These are phyloP conservation scores for Mucor circinelloides DNA, from an alignment of 371 early-diverging fungal species.

Conservation along the genomic window DNA sequence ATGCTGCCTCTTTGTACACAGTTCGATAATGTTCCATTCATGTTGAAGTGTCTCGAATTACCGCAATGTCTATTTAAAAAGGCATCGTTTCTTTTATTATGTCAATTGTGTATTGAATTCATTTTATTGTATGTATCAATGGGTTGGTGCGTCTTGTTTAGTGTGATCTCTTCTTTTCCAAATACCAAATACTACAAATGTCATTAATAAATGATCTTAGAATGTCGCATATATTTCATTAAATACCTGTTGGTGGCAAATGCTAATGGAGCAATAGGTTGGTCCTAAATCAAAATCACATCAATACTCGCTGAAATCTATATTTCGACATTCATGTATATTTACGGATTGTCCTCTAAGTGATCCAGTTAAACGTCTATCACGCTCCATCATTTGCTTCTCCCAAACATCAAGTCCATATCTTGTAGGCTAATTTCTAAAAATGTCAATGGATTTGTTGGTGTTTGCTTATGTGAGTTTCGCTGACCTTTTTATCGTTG, in stretches of 20 bases:
- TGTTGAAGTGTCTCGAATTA: too few relatives aligned
- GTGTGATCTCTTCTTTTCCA: conserved; percentile 45
- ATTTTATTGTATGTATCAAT: conserved; percentile 1
- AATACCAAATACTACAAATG: conserved; percentile 48
- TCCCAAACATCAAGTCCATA: conserved; percentile 49
- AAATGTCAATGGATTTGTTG: not conserved
- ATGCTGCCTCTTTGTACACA: too few relatives aligned
- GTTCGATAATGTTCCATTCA: too few relatives aligned
- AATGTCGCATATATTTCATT: not conserved
- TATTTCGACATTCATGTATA: not conserved
- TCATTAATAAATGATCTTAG: not conserved
- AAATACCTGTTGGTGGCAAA: conserved; percentile 51
- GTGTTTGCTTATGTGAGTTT: not conserved
- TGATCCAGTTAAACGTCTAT: conserved; percentile 55
- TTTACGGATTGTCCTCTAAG: conserved; percentile 53
- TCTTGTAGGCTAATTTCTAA: conserved; percentile 18
- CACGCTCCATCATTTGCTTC: conserved; percentile 59
- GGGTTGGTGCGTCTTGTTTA: conserved; percentile 15
- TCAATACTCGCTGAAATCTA: not conserved
- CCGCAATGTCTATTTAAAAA: not conserved
- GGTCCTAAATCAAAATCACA: conserved; percentile 22
- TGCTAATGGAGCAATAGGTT: conserved; percentile 43
- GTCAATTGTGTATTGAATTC: not conserved
- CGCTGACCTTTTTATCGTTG: conserved; percentile 47
- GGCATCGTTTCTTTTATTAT: conserved; percentile 1